phyloP scores from a whole-genome alignment of 2,329 filamentous ascomycete species.

The Fusarium incarnatum region DNA sequence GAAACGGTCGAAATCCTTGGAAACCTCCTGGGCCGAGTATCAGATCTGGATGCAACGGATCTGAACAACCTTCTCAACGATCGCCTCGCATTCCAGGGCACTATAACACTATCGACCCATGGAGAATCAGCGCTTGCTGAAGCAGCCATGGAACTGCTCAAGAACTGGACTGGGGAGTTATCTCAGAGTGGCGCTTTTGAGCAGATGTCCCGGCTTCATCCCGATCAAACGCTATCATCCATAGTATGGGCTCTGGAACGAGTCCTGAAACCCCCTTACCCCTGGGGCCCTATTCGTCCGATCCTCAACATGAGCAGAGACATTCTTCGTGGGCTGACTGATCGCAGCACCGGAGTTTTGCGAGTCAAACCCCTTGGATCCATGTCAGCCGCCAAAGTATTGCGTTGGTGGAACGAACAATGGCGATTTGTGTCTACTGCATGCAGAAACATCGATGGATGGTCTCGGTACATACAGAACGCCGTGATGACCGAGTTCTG shows the following conservation, averaged over 20 bases:
- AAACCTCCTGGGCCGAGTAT: conserved; percentile 80
- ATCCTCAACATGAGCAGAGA: conserved; percentile 69
- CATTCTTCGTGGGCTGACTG: conserved; percentile 67
- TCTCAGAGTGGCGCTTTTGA: conserved; percentile 57
- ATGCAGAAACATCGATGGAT: conserved; percentile 84
- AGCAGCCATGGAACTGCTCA: conserved; percentile 83
- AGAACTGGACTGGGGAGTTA: conserved; percentile 78
- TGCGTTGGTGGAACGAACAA: conserved; percentile 84
- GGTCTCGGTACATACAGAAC: conserved; percentile 83
- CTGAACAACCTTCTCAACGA: conserved; percentile 77
- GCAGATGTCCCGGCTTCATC: conserved; percentile 55
- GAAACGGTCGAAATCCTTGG: conserved; percentile 70
- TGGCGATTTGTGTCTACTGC: conserved; percentile 86
- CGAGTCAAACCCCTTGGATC: conserved; percentile 66
- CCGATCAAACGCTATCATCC: conserved; percentile 56
- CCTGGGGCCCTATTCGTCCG: conserved; percentile 69
- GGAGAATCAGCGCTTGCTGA: conserved; percentile 83
- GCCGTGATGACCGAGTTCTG: conserved; percentile 90
- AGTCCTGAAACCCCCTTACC: conserved; percentile 51
- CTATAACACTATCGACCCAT: conserved; percentile 84
- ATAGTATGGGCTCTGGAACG: conserved; percentile 58
- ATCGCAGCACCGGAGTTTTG: conserved; percentile 66
- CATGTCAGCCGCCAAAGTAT: conserved; percentile 73
- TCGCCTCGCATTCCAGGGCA: conserved; percentile 74
- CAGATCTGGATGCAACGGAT: conserved; percentile 77